Base-by-base conservation (phyloP, 768 basidiomycete species). In the Amanita rimosa region DNA sequence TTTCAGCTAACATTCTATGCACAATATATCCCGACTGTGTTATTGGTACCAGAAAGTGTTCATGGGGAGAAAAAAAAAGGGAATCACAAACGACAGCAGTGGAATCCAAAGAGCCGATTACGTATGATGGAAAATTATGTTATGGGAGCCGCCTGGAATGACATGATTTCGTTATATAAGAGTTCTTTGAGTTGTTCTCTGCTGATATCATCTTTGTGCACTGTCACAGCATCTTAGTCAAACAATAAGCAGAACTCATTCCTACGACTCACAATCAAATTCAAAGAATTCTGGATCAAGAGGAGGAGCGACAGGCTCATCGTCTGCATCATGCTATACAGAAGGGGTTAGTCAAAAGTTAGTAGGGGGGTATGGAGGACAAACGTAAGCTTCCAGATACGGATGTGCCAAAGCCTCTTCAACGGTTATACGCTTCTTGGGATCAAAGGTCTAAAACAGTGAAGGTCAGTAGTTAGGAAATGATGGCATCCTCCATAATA, bases 201-300 rank as follows among this genome's bases (percentile, higher is more conserved):
- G 60, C 84, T 89, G 69, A 96, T 92, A 54, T 91, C 89, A 56
- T 96, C 94, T 72, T 97, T 95, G 72, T 93, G 86, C 55, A 91
- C 87, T 89, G 63, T 16, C 39, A 24, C n/a, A 6, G 29, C 41
- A 29, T 17, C 52, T 47, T 44, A 39, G 49, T 37, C 29, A 36
- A 22, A 44, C 14, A 8, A 10, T 27, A 31, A 6, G 11, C 36
- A 27, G 14, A 9, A 8, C 31, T 49, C 5, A 46, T 17, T 6
- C 29, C 27, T 21, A 49, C 7, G n/a, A 75, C 85, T 67, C 55
- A 89, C 86, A 67, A 64, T 99, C 96, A 62, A 98, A 98, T 60
- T 95, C 92, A 65, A 99, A 99, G 73, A 98, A 99, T 55, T 86
- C 84, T 3, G 92, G 85, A 55, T 90, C 88, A 42, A 99, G 81